Percentiles rank a stretch among this genome's conserved stretches.
phyloP scores from a whole-genome alignment of 2,329 filamentous ascomycete species.

The Oidium heveae region DNA sequence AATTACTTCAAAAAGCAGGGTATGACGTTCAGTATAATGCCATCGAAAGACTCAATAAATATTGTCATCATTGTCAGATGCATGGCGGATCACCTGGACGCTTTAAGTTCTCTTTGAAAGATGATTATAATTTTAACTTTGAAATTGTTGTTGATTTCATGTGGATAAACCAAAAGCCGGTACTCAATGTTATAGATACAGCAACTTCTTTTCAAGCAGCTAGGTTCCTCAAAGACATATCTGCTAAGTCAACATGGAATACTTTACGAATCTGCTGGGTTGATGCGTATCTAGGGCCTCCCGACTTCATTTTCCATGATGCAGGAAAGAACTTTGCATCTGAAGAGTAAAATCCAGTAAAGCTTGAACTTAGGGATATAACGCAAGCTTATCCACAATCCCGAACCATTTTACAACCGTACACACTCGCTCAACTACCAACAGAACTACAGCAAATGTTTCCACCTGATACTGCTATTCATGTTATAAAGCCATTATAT shows the following conservation, averaged over 20 bases:
- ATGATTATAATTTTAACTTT: neutral
- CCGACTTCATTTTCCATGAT: neutral
- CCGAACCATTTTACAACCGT: too few relatives aligned
- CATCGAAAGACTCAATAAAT: too few relatives aligned
- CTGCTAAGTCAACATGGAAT: neutral
- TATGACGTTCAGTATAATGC: too few relatives aligned
- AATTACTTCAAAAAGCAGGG: too few relatives aligned
- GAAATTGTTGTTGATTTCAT: neutral
- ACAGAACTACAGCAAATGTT: too few relatives aligned
- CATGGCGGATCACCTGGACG: too few relatives aligned
- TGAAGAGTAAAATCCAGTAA: neutral
- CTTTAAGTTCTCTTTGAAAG: neutral
- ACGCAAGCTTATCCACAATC: too few relatives aligned
- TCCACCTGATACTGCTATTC: too few relatives aligned
- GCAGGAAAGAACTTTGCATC: neutral
- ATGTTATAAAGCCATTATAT: too few relatives aligned
- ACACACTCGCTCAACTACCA: too few relatives aligned
- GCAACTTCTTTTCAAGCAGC: neutral
- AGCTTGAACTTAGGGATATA: too few relatives aligned
- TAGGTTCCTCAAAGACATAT: neutral
- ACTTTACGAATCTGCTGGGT: neutral
- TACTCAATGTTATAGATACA: slow-evolving; percentile 1
- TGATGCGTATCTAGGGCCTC: neutral
- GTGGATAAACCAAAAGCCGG: neutral
- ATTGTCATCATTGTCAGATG: neutral